phyloP scores from a whole-genome alignment of 2,329 filamentous ascomycete species.

The Huntiella decipiens region DNA sequence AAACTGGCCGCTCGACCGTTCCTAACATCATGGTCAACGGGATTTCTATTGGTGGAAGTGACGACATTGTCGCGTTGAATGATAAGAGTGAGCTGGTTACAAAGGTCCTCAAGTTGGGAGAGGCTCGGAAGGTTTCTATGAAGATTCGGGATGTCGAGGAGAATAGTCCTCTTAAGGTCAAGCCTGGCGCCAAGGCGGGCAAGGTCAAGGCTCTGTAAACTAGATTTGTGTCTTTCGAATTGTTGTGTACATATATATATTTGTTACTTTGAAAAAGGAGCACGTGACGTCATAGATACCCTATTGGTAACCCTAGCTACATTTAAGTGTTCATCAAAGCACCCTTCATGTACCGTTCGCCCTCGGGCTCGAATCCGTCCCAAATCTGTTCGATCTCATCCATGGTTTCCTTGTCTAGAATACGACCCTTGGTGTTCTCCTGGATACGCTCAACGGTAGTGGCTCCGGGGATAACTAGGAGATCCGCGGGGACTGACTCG shows the following conservation, averaged over 20 bases:
- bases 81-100: conserved; percentile 44
- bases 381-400: conserved; percentile 30
- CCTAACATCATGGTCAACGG: conserved; percentile 84
- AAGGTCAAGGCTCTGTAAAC: conserved; percentile 4
- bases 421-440: conserved; percentile 38
- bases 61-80: conserved; percentile 63
- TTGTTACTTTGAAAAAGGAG: too few relatives aligned
- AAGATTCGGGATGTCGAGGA: conserved; percentile 1
- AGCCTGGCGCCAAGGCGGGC: not conserved
- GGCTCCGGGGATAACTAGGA: conserved; percentile 42
- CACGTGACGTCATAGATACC: too few relatives aligned
- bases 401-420: conserved; percentile 31
- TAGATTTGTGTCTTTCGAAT: not conserved
- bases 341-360: conserved; percentile 27
- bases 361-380: conserved; percentile 26
- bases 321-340: conserved; percentile 21
- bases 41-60: conserved; percentile 73
- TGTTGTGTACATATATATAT: conserved; percentile 1
- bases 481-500: conserved; percentile 25
- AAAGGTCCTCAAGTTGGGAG: conserved; percentile 56
- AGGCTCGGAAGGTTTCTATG: conserved; percentile 17
- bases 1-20: conserved; percentile 68
- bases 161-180: not conserved
- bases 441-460: conserved; percentile 33
- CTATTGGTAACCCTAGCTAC: too few relatives aligned